Base-by-base conservation (phyloP, 345 rosid genomes). In the Garcia nutans region DNA sequence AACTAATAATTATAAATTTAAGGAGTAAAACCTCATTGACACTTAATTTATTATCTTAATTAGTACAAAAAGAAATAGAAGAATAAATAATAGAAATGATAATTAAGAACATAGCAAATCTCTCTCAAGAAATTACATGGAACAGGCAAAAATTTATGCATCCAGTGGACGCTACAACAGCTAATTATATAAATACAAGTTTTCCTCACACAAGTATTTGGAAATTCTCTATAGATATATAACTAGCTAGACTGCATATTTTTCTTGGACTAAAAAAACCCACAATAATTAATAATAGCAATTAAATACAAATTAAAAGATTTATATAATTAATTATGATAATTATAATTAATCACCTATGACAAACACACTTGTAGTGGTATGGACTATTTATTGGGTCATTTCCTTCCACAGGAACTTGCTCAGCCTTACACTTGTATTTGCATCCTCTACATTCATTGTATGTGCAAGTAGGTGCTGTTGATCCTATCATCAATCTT, bases 391-490 rank as follows among this genome's bases (percentile, higher is more conserved):
- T 89, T 49, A 90, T 90, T 41, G 97, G 97, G 85, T 94, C 97
- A 74, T 94, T 91, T 65, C 97, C 97, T 85, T 94, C 97, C 0
- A 94, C 97, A 0, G 97, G 98, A 61, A 94, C 98, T 87, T 94
- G 97, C 74, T 94, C 96, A 13, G 97, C 97, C 77, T 91, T 90
- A 80, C 98, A 94, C 80, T 84, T 91, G 89, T 87, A 88, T 83
- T 86, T 92, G 90, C 98, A 94, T 23, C 97, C 98, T 86, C 97
- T 89, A 74, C 98, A 94, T 76, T 92, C 98, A 61, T 94, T 94
- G 66, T 87, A 94, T 50, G 93, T 94, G 83, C 98, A 94, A 26
- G 86, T 94, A 12, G 97, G 98, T 24, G 93, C 92, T 6, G 97
- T 92, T 23, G 98, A 94, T 59, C 98, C 98, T 64, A 94, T 94